phyloP scores from a whole-genome alignment of 2,329 filamentous ascomycete species.

The Grosmannia penicillata region DNA sequence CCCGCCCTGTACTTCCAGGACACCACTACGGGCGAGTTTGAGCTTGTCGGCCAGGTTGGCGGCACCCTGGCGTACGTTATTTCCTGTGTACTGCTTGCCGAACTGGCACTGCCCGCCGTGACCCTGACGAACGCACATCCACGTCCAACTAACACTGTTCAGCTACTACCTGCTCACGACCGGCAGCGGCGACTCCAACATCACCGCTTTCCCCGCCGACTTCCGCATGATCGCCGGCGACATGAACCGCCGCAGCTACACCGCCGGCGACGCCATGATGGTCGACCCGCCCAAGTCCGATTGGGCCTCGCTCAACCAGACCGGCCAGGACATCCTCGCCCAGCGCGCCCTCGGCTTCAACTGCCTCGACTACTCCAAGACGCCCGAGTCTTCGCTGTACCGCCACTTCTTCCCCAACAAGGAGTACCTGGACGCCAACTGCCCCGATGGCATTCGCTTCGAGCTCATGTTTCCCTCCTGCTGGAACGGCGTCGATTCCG shows the following conservation, averaged over 20 bases:
- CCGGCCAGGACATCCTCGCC: conserved; percentile 49
- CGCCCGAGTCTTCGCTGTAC: conserved; percentile 58
- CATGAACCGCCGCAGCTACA: conserved; percentile 52
- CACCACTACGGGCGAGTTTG: conserved; percentile 43
- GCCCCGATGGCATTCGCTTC: conserved; percentile 64
- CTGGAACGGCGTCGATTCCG: conserved; percentile 60
- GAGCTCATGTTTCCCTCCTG: conserved; percentile 84
- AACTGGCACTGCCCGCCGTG: not conserved
- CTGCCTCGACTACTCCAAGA: conserved; percentile 65
- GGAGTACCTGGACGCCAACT: conserved; percentile 64
- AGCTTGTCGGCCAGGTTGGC: conserved; percentile 59
- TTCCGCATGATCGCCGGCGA: conserved; percentile 78
- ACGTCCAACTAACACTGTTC: too few species aligned
- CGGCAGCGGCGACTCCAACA: conserved; percentile 32
- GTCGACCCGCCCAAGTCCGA: conserved; percentile 50
- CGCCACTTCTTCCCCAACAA: conserved; percentile 76
- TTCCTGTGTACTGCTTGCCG: not conserved
- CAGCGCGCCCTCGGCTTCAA: conserved; percentile 90
- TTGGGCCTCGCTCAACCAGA: conserved; percentile 51
- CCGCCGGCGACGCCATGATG: conserved; percentile 49
- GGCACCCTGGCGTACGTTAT: conserved; percentile 72
- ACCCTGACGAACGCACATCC: not conserved
- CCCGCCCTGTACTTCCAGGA: conserved; percentile 68
- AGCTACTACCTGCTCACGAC: conserved; percentile 73
- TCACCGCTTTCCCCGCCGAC: conserved; percentile 59